Percentiles rank a stretch among this genome's conserved stretches.
These are phyloP conservation scores for Rheum nobile DNA, from an alignment of 148 eudicot species.

Conservation along the genomic window DNA sequence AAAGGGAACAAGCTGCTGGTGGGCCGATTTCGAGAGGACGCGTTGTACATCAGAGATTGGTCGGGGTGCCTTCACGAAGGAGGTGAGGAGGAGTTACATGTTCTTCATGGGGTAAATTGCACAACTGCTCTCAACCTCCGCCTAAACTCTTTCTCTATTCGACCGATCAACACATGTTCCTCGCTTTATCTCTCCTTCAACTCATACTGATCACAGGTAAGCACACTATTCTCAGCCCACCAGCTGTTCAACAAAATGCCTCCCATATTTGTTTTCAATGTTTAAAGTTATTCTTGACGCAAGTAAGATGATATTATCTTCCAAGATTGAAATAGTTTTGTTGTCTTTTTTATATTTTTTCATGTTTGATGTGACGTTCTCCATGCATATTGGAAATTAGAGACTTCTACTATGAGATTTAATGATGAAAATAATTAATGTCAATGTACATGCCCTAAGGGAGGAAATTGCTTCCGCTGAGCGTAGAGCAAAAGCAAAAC, in stretches of 20 bases:
- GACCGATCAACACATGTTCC: no score
- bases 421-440: neutral
- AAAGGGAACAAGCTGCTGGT: constrained; percentile 74
- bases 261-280: no score
- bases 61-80: constrained; percentile 77
- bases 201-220: no score
- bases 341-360: neutral
- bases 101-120: constrained; percentile 74
- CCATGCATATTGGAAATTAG: neutral
- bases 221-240: no score
- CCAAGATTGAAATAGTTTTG: neutral
- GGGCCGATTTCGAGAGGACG: constrained; percentile 69
- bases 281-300: no score
- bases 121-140: no score
- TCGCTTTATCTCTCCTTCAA: no score
- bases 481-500: constrained; percentile 93
- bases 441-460: constrained; percentile 56
- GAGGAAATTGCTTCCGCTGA: constrained; percentile 91
- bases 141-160: no score
- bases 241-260: no score
- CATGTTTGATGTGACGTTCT: neutral
- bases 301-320: constrained; percentile 44
- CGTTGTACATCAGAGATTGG: constrained; percentile 84
- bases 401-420: neutral
- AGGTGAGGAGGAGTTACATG: constrained; percentile 77